phyloP scores from a whole-genome alignment of 2,329 filamentous ascomycete genomes.

The Pezicula carpinea region DNA sequence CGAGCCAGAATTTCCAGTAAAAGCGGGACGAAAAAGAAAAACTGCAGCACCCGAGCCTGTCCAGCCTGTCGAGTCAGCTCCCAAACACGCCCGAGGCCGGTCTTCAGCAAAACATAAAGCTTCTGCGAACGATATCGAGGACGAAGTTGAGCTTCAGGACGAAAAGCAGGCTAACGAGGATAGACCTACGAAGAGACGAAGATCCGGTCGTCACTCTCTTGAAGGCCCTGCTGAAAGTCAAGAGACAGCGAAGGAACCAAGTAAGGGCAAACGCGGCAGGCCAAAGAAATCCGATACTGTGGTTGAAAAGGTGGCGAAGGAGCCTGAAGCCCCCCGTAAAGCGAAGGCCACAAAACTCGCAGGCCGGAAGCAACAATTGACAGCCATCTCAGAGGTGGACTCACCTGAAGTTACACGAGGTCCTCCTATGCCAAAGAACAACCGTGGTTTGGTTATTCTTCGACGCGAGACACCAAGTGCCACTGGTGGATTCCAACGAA shows the following conservation, averaged over 20 bases:
- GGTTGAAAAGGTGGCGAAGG: not conserved
- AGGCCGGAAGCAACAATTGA: constrained; percentile 14
- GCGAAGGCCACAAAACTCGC: constrained; percentile 8
- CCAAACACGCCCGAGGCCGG: constrained; percentile 5
- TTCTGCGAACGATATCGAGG: constrained; percentile 16
- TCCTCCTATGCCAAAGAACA: constrained; percentile 36
- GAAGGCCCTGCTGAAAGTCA: constrained; percentile 8
- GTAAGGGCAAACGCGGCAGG: not conserved
- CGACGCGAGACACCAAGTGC: constrained; percentile 41
- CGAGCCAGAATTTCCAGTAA: constrained; percentile 4
- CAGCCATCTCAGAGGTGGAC: constrained; percentile 17
- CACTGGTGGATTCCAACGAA: constrained; percentile 41
- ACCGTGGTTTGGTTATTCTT: constrained; percentile 43
- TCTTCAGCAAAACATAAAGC: constrained; percentile 9
- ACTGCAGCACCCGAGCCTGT: constrained; percentile 9
- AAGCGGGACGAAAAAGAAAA: constrained; percentile 13
- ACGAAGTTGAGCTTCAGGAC: constrained; percentile 9
- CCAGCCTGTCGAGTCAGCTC: constrained; percentile 4
- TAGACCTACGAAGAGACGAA: not conserved
- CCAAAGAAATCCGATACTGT: not conserved
- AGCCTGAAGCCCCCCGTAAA: not conserved
- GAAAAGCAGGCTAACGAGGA: not conserved
- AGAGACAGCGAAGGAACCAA: constrained; percentile 4
- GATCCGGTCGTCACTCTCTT: not conserved
- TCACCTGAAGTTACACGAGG: constrained; percentile 26